Percentiles rank a stretch among this genome's conserved stretches.
Conservation (phyloP, 495 filamentous ascomycete genomes). For the Usnea hakonensis region DNA sequence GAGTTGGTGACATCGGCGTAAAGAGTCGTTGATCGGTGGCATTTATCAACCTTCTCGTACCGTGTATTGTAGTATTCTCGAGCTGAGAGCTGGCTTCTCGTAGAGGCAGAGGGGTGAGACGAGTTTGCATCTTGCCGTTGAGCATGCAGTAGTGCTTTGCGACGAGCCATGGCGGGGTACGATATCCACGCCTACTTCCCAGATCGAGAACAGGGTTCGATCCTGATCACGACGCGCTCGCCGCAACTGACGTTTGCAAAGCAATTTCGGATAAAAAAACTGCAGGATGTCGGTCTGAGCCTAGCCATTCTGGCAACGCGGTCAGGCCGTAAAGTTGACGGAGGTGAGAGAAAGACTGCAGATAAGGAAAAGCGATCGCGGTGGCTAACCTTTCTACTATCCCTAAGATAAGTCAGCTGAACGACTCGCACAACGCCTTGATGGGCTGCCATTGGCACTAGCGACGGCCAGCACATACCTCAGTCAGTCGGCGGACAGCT, state of each 20-base stretch:
- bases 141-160: neutral
- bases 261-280: constrained; percentile 27
- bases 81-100: constrained; percentile 2
- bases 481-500: constrained; percentile 12
- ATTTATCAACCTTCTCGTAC: constrained; percentile 11
- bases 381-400: neutral
- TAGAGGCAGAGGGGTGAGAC: neutral
- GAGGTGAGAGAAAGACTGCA: constrained; percentile 15
- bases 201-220: constrained; percentile 29
- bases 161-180: too few species aligned
- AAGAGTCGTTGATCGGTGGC: constrained; percentile 7
- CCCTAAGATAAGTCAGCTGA: neutral
- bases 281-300: constrained; percentile 28
- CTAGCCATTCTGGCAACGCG: constrained; percentile 31
- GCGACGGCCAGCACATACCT: constrained; percentile 26
- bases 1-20: constrained; percentile 8
- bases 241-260: constrained; percentile 28
- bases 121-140: neutral
- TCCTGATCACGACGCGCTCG: constrained; percentile 40
- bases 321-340: constrained; percentile 25
- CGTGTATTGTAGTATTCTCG: constrained; percentile 9
- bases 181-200: constrained; percentile 34
- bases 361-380: constrained; percentile 14
- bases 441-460: constrained; percentile 28
- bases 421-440: constrained; percentile 18